Evolutionary conservation across 345 rosid species (phyloP), one percentile per base, ranked within the genome.

Genomic region (Tarenaya hassleriana): DNA sequence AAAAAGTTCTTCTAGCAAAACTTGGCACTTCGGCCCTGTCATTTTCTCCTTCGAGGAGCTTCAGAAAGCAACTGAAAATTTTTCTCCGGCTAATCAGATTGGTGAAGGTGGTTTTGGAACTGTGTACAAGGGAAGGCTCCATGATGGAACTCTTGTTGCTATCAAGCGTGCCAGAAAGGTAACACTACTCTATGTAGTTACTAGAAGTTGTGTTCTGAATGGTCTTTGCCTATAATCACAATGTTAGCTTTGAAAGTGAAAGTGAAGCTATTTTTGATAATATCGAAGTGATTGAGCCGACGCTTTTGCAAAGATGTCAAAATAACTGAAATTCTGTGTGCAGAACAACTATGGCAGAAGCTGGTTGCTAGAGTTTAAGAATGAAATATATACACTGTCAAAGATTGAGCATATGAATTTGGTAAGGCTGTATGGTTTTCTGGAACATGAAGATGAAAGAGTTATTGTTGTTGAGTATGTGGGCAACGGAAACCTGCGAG

Each of bases 81-180:
- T 91, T 69, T 71, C 94, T 19, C 40, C 64, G 1, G 74, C 64
- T 32, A 81, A 81, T 46, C 70, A 70, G 62, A 72, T 84, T 56
- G 98, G 98, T 20, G 90, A 77, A 69, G 98, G 98, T 31, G 73
- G 84, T 20, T 84, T 76, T 40, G 95, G 92, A 61, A 74, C 78
- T 3, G 92, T 91, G 10, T 84, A 78, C 73, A 87, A 77, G 51
- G 98, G 89, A 42, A 80, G 56, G 59, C 89, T 91, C 58, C 69
- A 53, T 69, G 88, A 87, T 71, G 98, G 98, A 61, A 73, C 92
- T 37, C 5, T 79, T 58, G 81, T 87, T 55, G 96, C 98, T 24
- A 71, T 82, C 34, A 91, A 91, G 73, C 96, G 98, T 12, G 92
- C 89, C 0, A 77, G 68, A 74, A 82, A 74, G 98, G 98, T 91